Percentiles rank a stretch among this genome's conserved stretches.
phyloP scores from a whole-genome alignment of 1,284 basidiomycete species.

The Ustilago sp. region DNA sequence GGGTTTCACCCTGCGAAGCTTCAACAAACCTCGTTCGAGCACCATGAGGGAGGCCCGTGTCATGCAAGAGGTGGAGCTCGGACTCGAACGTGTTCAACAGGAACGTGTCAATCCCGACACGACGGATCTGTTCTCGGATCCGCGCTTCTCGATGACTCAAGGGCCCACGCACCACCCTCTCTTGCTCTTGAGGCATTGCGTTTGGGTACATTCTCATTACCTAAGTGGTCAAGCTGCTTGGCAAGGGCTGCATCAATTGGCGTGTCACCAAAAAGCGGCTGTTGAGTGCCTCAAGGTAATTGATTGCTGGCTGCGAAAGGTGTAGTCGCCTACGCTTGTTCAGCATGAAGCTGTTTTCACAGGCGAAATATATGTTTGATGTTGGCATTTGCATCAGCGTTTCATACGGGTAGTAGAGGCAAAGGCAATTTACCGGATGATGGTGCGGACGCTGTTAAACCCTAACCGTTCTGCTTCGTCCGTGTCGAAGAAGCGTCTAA shows the following conservation, averaged over 20 bases:
- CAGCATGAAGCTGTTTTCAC: slow-evolving; percentile 11
- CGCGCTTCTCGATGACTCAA: background rate
- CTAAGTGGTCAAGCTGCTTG: background rate
- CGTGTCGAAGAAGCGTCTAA: background rate
- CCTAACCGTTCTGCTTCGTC: slow-evolving; percentile 19
- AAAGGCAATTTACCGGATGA: slow-evolving; percentile 18
- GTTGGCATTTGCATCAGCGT: too few species aligned
- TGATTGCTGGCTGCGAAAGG: background rate
- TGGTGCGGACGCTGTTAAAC: background rate
- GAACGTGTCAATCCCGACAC: slow-evolving; percentile 13
- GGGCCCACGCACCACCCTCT: background rate
- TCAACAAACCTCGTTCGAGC: too few species aligned
- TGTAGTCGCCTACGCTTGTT: background rate
- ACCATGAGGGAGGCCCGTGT: background rate
- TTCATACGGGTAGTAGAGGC: too few species aligned
- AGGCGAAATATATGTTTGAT: background rate
- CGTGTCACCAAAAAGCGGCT: slow-evolving; percentile 7
- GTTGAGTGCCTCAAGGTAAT: slow-evolving; percentile 18
- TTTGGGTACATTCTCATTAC: background rate
- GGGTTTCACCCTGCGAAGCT: too few species aligned
- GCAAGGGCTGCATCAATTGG: slow-evolving; percentile 16
- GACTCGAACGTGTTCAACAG: slow-evolving; percentile 16
- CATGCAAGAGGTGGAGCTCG: slow-evolving; percentile 14
- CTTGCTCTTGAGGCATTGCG: background rate
- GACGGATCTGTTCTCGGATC: background rate